Percentiles rank a stretch among this genome's conserved stretches.
These are phyloP conservation scores for Aspergillus leporis DNA, from an alignment of 495 filamentous ascomycete genomes.

Conservation along the genomic window DNA sequence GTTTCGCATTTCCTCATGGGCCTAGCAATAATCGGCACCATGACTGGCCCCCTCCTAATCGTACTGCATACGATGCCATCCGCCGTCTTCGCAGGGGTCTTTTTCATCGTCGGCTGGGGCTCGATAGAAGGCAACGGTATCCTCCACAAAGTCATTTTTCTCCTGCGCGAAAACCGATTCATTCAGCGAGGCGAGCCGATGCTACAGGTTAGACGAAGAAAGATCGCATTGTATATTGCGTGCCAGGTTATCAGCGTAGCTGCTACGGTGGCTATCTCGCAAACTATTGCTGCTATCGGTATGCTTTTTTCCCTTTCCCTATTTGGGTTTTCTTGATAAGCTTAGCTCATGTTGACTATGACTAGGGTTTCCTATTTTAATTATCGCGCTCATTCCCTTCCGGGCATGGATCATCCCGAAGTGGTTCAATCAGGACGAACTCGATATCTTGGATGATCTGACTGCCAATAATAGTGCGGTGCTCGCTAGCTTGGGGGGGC, in stretches of 20 bases:
- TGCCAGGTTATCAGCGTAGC: conserved; percentile 70
- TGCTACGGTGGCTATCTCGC: conserved; percentile 82
- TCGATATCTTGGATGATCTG: conserved; percentile 65
- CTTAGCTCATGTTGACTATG: background rate
- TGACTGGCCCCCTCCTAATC: conserved; percentile 73
- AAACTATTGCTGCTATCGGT: conserved; percentile 83
- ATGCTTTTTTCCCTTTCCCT: conserved; percentile 2
- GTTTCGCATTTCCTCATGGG: conserved; percentile 78
- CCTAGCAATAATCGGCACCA: conserved; percentile 77
- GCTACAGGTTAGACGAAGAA: conserved; percentile 47
- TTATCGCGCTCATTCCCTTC: conserved; percentile 70
- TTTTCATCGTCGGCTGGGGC: conserved; percentile 86
- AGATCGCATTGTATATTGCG: conserved; percentile 66
- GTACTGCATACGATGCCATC: conserved; percentile 78
- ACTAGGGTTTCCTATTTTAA: conserved; percentile 69
- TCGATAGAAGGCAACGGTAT: conserved; percentile 73
- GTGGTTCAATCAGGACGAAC: conserved; percentile 62
- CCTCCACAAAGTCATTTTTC: conserved; percentile 67
- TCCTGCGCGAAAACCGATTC: conserved; percentile 58
- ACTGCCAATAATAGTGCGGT: conserved; percentile 73
- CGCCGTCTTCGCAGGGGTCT: conserved; percentile 75
- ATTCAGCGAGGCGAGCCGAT: conserved; percentile 62
- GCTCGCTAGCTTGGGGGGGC: conserved; percentile 68
- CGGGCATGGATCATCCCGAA: conserved; percentile 64
- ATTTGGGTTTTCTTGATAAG: background rate